Percentiles rank a stretch among this genome's conserved stretches.
These are phyloP conservation scores for Cystobasidiaceae sp. DNA, from an alignment of 1,284 basidiomycete genomes.

Conservation along the genomic window DNA sequence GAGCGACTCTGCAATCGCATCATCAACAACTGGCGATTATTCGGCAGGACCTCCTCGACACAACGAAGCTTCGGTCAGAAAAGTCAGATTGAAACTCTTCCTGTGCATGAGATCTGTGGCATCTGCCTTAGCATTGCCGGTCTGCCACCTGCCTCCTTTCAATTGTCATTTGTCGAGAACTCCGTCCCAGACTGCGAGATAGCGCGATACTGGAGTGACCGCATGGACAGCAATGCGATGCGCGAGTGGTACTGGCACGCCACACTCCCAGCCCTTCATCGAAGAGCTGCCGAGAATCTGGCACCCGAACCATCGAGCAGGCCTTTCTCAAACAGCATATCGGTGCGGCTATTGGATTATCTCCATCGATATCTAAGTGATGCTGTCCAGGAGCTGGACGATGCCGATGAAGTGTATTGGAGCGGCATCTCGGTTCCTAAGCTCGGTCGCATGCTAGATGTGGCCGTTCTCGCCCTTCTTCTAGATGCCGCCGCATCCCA, in stretches of 20 bases:
- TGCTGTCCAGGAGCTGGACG: constrained; percentile 54
- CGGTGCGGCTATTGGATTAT: constrained; percentile 62
- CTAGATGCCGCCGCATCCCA: constrained; percentile 63
- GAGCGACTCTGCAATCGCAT: constrained; percentile 80
- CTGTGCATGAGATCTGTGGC: too few relatives aligned
- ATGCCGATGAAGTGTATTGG: constrained; percentile 37
- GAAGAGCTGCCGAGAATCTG: background rate
- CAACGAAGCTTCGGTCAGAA: constrained; percentile 31
- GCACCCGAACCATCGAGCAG: constrained; percentile 40
- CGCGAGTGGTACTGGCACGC: constrained; percentile 32
- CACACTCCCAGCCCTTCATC: constrained; percentile 39
- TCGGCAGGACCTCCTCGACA: constrained; percentile 47
- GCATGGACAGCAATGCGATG: background rate
- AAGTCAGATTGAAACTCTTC: constrained; percentile 53
- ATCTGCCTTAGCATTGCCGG: constrained; percentile 50
- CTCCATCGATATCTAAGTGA: constrained; percentile 59
- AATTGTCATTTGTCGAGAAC: too few relatives aligned
- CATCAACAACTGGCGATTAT: constrained; percentile 62
- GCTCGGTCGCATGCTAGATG: constrained; percentile 62
- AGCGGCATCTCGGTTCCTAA: constrained; percentile 55
- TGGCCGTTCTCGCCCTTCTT: constrained; percentile 58
- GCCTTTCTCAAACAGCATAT: constrained; percentile 49
- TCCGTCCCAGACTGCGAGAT: constrained; percentile 34
- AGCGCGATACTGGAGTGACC: background rate
- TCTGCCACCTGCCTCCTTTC: too few relatives aligned